Percentiles rank a stretch among this genome's conserved stretches.
phyloP scores from a whole-genome alignment of 2,329 filamentous ascomycete species.

The Colletotrichum sp. region DNA sequence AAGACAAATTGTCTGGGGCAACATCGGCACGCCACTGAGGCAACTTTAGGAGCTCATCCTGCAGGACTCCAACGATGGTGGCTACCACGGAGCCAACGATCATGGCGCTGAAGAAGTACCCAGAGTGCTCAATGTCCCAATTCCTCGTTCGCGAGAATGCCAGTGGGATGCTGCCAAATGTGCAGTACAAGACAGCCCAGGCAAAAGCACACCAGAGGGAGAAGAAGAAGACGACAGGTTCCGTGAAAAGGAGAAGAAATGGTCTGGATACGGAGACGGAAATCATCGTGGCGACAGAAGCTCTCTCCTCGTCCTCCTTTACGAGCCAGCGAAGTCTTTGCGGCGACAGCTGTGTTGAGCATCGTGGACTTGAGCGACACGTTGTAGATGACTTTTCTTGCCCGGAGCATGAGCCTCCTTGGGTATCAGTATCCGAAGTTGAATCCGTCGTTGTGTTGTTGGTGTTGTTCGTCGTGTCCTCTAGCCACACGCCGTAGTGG shows the following conservation, averaged over 20 bases:
- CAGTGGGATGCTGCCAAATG: constrained; percentile 80
- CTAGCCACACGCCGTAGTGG: constrained; percentile 51
- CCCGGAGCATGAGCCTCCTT: neutral
- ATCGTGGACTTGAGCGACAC: neutral
- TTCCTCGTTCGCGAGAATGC: constrained; percentile 73
- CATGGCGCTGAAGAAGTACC: constrained; percentile 71
- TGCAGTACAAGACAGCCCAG: constrained; percentile 88
- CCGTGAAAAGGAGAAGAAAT: constrained; percentile 77
- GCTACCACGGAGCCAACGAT: constrained; percentile 68
- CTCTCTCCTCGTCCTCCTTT: constrained; percentile 77
- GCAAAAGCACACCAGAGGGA: constrained; percentile 88
- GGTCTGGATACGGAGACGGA: constrained; percentile 76
- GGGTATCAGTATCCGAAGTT: neutral
- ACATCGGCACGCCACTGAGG: constrained; percentile 38
- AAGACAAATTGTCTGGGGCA: constrained; percentile 33
- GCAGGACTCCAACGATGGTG: constrained; percentile 72
- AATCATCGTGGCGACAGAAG: constrained; percentile 72
- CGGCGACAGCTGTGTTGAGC: neutral
- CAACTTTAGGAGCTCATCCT: constrained; percentile 68
- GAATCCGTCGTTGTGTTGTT: constrained; percentile 1
- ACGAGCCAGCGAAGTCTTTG: constrained; percentile 79
- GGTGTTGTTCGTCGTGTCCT: constrained; percentile 15
- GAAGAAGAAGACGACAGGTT: constrained; percentile 85
- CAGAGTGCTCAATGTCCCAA: constrained; percentile 69
- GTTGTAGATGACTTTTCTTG: neutral